Conservation (phyloP, 768 basidiomycete genomes). For the Suillus bovinus region DNA sequence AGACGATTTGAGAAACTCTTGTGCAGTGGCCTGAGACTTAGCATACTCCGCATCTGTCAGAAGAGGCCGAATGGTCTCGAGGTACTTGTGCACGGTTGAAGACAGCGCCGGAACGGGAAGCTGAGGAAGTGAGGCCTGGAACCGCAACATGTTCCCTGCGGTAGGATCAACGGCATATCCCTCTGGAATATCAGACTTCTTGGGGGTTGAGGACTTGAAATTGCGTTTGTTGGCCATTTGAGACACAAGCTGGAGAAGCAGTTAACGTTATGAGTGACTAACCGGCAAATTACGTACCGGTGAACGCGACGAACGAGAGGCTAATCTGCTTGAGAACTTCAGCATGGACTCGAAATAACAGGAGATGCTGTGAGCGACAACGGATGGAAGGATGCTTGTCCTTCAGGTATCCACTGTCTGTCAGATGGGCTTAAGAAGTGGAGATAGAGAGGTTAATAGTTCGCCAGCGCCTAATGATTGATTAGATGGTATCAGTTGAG, state of each 20-base stretch:
- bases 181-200: conserved; percentile 37
- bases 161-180: conserved; percentile 55
- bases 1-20: conserved; percentile 68
- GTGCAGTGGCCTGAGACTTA: conserved; percentile 57
- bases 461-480: conserved; percentile 1
- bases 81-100: conserved; percentile 86
- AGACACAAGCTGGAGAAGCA: conserved; percentile 14
- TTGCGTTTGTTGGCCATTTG: conserved; percentile 33
- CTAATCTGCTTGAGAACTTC: conserved; percentile 18
- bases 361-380: conserved; percentile 7
- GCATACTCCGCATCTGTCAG: conserved; percentile 63
- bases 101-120: conserved; percentile 85
- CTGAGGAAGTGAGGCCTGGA: conserved; percentile 67
- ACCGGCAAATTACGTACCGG: conserved; percentile 15
- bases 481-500: conserved; percentile 2
- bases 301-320: conserved; percentile 17
- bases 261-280: not conserved
- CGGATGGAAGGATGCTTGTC: conserved; percentile 6
- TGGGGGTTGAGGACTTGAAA: conserved; percentile 31
- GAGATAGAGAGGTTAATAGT: conserved; percentile 20
- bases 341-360: conserved; percentile 16
- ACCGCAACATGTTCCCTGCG: conserved; percentile 71
- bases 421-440: conserved; percentile 12
- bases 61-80: conserved; percentile 80
- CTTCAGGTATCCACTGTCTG: conserved; percentile 12